phyloP scores from a whole-genome alignment of 371 early-diverging fungal species.

The Mucor ambiguus region DNA sequence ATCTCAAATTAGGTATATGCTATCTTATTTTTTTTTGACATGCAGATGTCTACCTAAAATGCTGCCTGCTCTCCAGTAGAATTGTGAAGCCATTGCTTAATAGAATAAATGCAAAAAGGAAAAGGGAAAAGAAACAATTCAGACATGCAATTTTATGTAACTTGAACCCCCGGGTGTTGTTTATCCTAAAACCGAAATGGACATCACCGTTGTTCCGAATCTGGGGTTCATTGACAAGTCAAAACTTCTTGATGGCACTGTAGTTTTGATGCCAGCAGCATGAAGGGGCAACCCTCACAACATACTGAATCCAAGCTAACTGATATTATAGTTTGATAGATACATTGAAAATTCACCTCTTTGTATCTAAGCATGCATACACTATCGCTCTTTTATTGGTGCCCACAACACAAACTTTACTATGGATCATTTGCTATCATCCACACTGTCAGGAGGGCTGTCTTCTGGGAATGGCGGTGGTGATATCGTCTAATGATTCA shows the following conservation, averaged over 20 bases:
- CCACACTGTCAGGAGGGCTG: background rate
- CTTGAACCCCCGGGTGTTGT: background rate
- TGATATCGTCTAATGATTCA: background rate
- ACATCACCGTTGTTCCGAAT: background rate
- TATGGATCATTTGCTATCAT: background rate
- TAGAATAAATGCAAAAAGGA: background rate
- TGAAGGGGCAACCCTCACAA: too few relatives aligned
- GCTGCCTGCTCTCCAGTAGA: constrained; percentile 58
- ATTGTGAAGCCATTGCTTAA: constrained; percentile 42
- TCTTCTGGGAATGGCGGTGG: background rate
- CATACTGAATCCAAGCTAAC: too few relatives aligned
- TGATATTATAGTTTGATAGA: background rate
- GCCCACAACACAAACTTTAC: too few relatives aligned
- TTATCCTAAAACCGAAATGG: background rate
- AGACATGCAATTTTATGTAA: background rate
- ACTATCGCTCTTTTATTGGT: too few relatives aligned
- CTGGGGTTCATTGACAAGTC: background rate
- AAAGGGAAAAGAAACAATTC: background rate
- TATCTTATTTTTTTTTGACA: background rate
- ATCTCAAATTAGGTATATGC: background rate
- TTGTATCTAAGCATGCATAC: too few relatives aligned
- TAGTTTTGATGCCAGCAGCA: too few relatives aligned
- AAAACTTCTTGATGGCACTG: too few relatives aligned
- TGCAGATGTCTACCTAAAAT: constrained; percentile 39
- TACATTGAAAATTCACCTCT: too few relatives aligned